These are phyloP conservation scores for Cutaneotrichosporon cyanovorans DNA, from an alignment of 1,284 basidiomycete genomes.

Conservation along the genomic window DNA sequence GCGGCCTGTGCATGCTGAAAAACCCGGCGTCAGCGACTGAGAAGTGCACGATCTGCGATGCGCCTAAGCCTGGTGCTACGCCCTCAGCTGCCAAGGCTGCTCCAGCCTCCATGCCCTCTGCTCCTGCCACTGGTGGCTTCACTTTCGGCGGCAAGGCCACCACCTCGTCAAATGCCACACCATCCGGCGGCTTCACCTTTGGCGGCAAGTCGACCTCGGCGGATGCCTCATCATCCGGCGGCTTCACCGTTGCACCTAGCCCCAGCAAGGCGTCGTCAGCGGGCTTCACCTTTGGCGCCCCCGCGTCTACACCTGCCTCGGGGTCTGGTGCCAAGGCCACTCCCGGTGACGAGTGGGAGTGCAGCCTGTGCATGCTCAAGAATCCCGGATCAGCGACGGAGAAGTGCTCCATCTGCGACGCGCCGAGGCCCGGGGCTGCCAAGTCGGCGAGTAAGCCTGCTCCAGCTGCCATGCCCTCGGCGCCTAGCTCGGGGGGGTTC, in stretches of 20 bases:
- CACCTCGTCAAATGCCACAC: not conserved
- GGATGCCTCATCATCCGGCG: conserved; percentile 3
- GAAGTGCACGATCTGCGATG: conserved; percentile 54
- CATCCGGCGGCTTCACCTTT: conserved; percentile 7
- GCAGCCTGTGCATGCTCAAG: conserved; percentile 49
- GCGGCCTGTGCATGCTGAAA: conserved; percentile 49
- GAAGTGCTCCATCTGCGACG: conserved; percentile 54
- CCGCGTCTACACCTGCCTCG: not conserved
- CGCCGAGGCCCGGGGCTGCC: conserved; percentile 33
- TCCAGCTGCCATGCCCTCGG: not conserved
- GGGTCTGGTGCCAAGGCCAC: not conserved
- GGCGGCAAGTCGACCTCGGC: not conserved
- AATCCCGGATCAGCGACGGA: conserved; percentile 48
- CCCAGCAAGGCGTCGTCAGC: conserved; percentile 2
- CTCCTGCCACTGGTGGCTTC: conserved; percentile 7
- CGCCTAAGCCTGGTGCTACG: conserved; percentile 33
- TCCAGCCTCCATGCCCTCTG: not conserved
- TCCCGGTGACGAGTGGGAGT: conserved; percentile 46
- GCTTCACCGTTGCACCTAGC: conserved; percentile 5
- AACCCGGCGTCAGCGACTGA: conserved; percentile 48
- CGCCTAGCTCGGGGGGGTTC: not conserved
- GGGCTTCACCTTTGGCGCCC: conserved; percentile 11
- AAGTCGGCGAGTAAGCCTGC: conserved; percentile 4
- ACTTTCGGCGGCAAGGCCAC: conserved; percentile 10
- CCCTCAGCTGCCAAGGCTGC: not conserved